Base-by-base conservation (phyloP, 108 stramenopile species). In the Nitzschia palea region DNA sequence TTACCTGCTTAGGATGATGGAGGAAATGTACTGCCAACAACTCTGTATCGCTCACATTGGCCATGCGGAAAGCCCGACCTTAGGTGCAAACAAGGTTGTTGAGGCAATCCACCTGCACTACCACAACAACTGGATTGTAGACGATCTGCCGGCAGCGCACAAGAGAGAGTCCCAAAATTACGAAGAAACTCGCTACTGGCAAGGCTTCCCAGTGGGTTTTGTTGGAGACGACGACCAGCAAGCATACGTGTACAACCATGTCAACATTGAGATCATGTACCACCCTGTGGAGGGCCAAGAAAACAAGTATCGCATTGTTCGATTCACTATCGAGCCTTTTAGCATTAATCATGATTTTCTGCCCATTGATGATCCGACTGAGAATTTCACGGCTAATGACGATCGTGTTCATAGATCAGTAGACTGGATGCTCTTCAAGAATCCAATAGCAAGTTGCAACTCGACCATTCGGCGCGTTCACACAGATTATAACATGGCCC, bases 121-220 rank as follows among this genome's bases (percentile, higher is more conserved):
- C 72, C 91, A 89, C 73, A 91, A 94, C 67, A 96, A 99, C 74
- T 97, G 96, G 98, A 98, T 97, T 33, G 93, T 99, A 14, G 97
- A 97, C 76, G 96, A 96, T 74, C 82, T 99, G 10, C 88, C 96
- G 20, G 87, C 95, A 9, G 97, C 94, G 17, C 69, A 67, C 29
- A 85, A 83, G 67, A 80, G 84, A 27, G 85, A 90, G 52, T 70
- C 82, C 52, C 88, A 86, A 37, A 71, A 74, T 6, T 73, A 73
- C 8, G 57, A 80, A 20, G 83, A 83, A 18, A 88, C 89, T 9
- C 63, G 79, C 29, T 97, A 97, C 70, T 86, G 84, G 68, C 89
- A 94, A 67, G 98, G 98, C 1, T 97, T 97, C 76, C 96, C 94
- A 12, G 77, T 98, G 10, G 98, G 98, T 10, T 89, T 86, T 59